A percentile compares a stretch with the other conserved stretches of the same genome.
Evolutionary conservation across 306 rosid species (phyloP).

Genomic region (Cyclanthera cordifolia): DNA sequence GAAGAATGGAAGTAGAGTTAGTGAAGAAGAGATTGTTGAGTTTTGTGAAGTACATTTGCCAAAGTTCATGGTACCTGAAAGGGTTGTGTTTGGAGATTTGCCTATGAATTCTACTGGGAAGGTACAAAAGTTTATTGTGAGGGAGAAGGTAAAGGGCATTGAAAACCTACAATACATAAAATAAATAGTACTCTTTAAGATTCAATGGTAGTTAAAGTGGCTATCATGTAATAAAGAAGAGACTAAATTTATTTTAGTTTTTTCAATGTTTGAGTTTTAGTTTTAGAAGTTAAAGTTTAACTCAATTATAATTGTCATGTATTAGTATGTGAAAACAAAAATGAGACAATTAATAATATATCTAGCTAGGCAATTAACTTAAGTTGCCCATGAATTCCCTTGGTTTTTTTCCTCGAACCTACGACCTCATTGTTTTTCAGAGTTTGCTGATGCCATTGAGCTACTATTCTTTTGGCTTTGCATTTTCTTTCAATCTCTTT

Average conservation of each 20-base stretch:
- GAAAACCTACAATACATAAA: neutral
- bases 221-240: neutral
- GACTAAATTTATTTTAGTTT: neutral
- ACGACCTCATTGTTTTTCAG: too few relatives aligned
- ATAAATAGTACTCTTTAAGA: neutral
- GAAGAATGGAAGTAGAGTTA: slow-evolving; percentile 32
- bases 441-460: too few relatives aligned
- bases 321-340: too few relatives aligned
- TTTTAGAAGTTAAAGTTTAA: too few relatives aligned
- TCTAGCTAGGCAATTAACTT: too few relatives aligned
- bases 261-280: neutral
- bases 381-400: too few relatives aligned
- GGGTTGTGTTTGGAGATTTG: slow-evolving; percentile 55
- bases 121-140: slow-evolving; percentile 56
- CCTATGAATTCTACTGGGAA: slow-evolving; percentile 72
- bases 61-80: slow-evolving; percentile 51
- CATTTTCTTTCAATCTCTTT: too few relatives aligned
- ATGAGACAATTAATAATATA: too few relatives aligned
- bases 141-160: slow-evolving; percentile 27
- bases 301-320: too few relatives aligned
- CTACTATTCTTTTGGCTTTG: too few relatives aligned
- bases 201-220: neutral
- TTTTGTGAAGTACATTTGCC: slow-evolving; percentile 49
- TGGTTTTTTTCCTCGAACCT: too few relatives aligned
- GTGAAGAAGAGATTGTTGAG: slow-evolving; percentile 30